These are phyloP conservation scores for Moesziomyces sp. DNA, from an alignment of 1,284 basidiomycete species.

Conservation along the genomic window DNA sequence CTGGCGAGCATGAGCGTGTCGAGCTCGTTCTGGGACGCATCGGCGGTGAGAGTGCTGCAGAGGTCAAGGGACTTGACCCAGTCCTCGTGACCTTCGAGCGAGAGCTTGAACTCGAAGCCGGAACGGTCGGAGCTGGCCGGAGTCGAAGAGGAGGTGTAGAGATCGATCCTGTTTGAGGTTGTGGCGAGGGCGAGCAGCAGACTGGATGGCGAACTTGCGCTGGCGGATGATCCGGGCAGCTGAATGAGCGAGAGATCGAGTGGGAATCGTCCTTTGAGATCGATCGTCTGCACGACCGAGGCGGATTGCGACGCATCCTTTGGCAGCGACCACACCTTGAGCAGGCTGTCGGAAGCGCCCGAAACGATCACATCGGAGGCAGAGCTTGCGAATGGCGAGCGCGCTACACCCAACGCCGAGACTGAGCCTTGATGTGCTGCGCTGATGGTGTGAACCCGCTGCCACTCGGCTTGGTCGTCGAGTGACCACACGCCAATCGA, in stretches of 20 bases:
- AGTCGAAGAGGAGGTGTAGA: slow-evolving; percentile 32
- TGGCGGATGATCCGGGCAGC: slow-evolving; percentile 24
- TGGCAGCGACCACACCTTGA: slow-evolving; percentile 50
- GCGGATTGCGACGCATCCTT: slow-evolving; percentile 6
- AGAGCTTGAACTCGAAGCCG: slow-evolving; percentile 41
- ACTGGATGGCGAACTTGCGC: background rate
- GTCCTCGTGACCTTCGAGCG: slow-evolving; percentile 63
- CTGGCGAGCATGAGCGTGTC: slow-evolving; percentile 56
- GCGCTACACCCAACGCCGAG: slow-evolving; percentile 53
- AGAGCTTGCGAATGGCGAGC: slow-evolving; percentile 8
- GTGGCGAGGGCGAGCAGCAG: slow-evolving; percentile 56
- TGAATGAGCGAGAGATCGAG: slow-evolving; percentile 56
- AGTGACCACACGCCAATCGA: slow-evolving; percentile 39
- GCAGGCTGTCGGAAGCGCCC: slow-evolving; percentile 53
- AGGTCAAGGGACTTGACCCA: slow-evolving; percentile 66
- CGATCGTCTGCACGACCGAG: slow-evolving; percentile 42
- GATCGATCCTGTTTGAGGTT: slow-evolving; percentile 57
- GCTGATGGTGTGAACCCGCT: slow-evolving; percentile 9
- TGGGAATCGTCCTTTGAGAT: slow-evolving; percentile 54
- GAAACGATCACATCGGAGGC: slow-evolving; percentile 39
- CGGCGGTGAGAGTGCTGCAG: slow-evolving; percentile 19
- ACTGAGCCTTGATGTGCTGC: slow-evolving; percentile 47
- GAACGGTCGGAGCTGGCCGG: background rate
- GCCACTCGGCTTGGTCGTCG: slow-evolving; percentile 10
- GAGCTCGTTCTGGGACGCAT: slow-evolving; percentile 2